A percentile compares a stretch with the other conserved stretches of the same genome.
Conservation (phyloP, 2,329 filamentous ascomycete genomes). For the Tolypocladium capitatum region DNA sequence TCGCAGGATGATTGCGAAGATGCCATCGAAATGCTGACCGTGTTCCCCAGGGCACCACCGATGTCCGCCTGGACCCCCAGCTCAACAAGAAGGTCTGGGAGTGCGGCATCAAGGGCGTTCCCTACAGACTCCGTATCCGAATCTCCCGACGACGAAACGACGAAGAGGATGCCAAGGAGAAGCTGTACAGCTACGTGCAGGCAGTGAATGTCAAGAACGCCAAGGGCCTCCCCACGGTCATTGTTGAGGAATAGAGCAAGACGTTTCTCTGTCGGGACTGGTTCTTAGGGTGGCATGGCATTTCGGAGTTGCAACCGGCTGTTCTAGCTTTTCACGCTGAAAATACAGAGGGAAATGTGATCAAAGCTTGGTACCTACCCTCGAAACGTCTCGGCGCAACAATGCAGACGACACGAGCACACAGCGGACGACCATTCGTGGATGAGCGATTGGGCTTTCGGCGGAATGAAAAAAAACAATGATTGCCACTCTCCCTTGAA, state of each 20-base stretch:
- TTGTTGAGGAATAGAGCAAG: conserved; percentile 59
- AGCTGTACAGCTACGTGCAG: conserved; percentile 99
- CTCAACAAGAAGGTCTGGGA: conserved; percentile 99
- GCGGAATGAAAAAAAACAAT: background rate
- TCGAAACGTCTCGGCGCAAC: background rate
- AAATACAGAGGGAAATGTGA: conserved; percentile 24
- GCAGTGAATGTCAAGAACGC: conserved; percentile 98
- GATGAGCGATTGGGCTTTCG: background rate
- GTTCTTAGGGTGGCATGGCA: conserved; percentile 30
- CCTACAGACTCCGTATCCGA: conserved; percentile 92
- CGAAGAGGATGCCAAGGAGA: conserved; percentile 98
- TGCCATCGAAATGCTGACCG: conserved; percentile 7
- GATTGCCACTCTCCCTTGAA: background rate
- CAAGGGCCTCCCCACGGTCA: conserved; percentile 89
- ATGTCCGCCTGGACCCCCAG: conserved; percentile 96
- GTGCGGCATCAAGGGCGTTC: conserved; percentile 95
- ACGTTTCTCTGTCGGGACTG: conserved; percentile 24
- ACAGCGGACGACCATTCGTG: background rate
- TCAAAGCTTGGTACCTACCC: conserved; percentile 13
- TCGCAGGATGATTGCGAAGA: background rate
- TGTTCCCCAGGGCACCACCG: conserved; percentile 64
- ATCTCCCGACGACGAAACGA: conserved; percentile 99
- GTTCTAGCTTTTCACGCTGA: conserved; percentile 30
- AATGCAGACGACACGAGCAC: background rate
- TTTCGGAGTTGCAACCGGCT: conserved; percentile 32